Evolutionary conservation across 352 stramenopile genomes (phyloP).

Genomic region (Pythium apleroticum): DNA sequence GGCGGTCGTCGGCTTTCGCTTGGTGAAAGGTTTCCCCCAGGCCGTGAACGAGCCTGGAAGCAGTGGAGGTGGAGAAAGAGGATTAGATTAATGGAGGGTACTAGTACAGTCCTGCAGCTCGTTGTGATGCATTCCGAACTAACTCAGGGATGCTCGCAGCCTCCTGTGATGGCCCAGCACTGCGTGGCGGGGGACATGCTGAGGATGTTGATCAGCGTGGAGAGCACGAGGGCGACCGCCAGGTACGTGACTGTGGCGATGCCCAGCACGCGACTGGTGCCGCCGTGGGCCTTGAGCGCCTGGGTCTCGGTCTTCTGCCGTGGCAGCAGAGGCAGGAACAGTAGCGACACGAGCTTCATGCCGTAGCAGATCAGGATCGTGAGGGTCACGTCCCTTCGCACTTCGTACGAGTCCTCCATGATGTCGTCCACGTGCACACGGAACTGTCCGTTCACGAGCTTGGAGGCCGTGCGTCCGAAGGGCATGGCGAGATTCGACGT

Average conservation of each 20-base stretch:
- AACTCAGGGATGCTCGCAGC: conserved; percentile 31
- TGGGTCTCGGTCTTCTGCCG: conserved; percentile 29
- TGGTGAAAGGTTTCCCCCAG: background rate
- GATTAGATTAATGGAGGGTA: too few relatives aligned
- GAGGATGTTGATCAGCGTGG: conserved; percentile 29
- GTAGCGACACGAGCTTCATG: conserved; percentile 20
- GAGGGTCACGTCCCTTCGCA: conserved; percentile 26
- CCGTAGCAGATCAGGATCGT: conserved; percentile 27
- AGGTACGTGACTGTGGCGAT: conserved; percentile 15
- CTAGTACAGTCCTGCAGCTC: too few relatives aligned
- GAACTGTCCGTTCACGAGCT: conserved; percentile 24
- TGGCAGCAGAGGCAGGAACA: conserved; percentile 23
- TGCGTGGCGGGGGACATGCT: conserved; percentile 57
- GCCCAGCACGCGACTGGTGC: conserved; percentile 8
- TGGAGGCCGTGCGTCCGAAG: conserved; percentile 22
- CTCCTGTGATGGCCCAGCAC: conserved; percentile 67
- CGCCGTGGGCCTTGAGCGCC: conserved; percentile 15
- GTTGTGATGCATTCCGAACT: too few relatives aligned
- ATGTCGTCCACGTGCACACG: conserved; percentile 27
- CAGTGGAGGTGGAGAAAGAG: too few relatives aligned
- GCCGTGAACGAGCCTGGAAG: too few relatives aligned
- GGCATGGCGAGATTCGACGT: conserved; percentile 21
- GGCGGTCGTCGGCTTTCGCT: background rate
- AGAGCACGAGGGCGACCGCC: conserved; percentile 11
- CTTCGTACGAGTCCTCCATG: conserved; percentile 24